Evolutionary conservation across 2,329 filamentous ascomycete species (phyloP).

Genomic region (Epichloe baconii): DNA sequence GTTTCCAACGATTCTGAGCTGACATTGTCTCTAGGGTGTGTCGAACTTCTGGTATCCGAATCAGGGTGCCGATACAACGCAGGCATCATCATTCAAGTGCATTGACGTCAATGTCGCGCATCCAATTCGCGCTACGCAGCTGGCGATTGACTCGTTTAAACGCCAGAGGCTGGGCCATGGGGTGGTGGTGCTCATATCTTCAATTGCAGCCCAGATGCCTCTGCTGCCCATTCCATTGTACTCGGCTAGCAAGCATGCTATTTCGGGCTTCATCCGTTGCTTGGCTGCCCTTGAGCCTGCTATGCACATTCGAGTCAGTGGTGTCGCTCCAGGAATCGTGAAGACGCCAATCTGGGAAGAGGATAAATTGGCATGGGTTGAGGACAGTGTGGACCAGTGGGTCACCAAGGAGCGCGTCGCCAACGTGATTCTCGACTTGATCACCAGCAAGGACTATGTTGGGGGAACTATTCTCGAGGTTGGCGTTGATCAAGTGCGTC

Average conservation of each 20-base stretch:
- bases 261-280: slow-evolving; percentile 19
- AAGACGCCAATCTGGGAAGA: slow-evolving; percentile 25
- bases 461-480: slow-evolving; percentile 13
- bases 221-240: slow-evolving; percentile 15
- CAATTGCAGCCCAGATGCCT: slow-evolving; percentile 14
- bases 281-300: slow-evolving; percentile 17
- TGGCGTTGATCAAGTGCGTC: slow-evolving; percentile 2
- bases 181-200: slow-evolving; percentile 15
- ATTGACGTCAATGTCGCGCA: slow-evolving; percentile 20
- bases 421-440: slow-evolving; percentile 21
- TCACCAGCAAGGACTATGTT: slow-evolving; percentile 15
- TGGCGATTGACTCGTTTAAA: slow-evolving; percentile 17
- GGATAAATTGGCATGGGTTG: slow-evolving; percentile 21
- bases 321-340: slow-evolving; percentile 23
- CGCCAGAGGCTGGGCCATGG: slow-evolving; percentile 8
- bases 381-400: slow-evolving; percentile 17
- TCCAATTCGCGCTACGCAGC: slow-evolving; percentile 18
- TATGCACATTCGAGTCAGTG: slow-evolving; percentile 19
- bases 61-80: slow-evolving; percentile 1
- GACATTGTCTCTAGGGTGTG: background rate
- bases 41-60: slow-evolving; percentile 2
- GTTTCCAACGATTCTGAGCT: background rate
- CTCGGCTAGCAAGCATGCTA: slow-evolving; percentile 16
- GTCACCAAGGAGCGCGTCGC: slow-evolving; percentile 23
- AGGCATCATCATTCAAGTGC: slow-evolving; percentile 3